Percentiles rank a stretch among this genome's conserved stretches.
phyloP scores from a whole-genome alignment of 1,284 basidiomycete genomes.

The Tylopilus sp. region DNA sequence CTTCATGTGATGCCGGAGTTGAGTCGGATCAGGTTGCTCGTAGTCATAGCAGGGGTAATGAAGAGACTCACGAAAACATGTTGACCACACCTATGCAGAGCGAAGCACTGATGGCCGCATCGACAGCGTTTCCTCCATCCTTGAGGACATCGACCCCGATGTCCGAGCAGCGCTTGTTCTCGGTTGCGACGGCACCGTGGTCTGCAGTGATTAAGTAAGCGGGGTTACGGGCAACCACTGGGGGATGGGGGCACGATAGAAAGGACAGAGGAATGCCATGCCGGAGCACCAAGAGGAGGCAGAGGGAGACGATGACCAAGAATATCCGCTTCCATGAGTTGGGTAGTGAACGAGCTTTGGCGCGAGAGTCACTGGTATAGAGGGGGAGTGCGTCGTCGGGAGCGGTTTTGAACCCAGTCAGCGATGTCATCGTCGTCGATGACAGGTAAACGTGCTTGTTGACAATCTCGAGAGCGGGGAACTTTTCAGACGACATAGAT shows the following conservation, averaged over 20 bases:
- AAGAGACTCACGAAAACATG: conserved; percentile 72
- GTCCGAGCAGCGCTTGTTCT: conserved; percentile 80
- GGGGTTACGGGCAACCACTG: conserved; percentile 48
- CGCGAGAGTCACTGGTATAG: conserved; percentile 8
- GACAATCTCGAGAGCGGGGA: not conserved
- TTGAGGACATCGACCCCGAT: conserved; percentile 76
- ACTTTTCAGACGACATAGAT: conserved; percentile 10
- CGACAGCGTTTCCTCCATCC: conserved; percentile 87
- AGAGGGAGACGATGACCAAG: conserved; percentile 14
- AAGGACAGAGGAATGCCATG: not conserved
- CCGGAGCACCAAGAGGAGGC: conserved; percentile 17
- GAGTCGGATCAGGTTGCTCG: not conserved
- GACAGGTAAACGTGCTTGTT: not conserved
- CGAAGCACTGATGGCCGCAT: conserved; percentile 78
- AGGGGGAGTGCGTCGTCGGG: conserved; percentile 24
- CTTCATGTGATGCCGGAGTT: conserved; percentile 35
- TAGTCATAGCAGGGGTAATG: not conserved
- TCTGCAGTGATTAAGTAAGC: conserved; percentile 70
- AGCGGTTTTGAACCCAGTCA: not conserved
- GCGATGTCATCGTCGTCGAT: no score
- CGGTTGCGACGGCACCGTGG: conserved; percentile 83
- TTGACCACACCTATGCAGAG: conserved; percentile 86
- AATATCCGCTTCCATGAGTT: conserved; percentile 13
- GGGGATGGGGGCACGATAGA: conserved; percentile 4
- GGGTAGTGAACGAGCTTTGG: not conserved